Evolutionary conservation across 768 basidiomycete species (phyloP), one percentile per base, ranked within the genome.

Genomic region (Cystobasidium ongulense): DNA sequence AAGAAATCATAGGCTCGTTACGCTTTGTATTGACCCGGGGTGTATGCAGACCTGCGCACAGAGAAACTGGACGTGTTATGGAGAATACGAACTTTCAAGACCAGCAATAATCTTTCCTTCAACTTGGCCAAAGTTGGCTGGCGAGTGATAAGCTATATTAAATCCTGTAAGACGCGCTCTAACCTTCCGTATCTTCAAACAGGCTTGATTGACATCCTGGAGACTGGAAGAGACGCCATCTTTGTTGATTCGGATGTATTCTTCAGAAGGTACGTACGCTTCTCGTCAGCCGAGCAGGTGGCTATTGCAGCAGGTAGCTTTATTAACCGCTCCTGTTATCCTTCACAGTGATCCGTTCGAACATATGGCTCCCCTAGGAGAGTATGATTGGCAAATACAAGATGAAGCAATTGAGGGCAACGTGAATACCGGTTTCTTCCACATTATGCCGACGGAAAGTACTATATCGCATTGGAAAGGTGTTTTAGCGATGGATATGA

Each of bases 401-500:
- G 65, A 67, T 41, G 65, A 67, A 52, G 43, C 65, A 29, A 52
- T 67, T 21, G 65, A 53, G n/a, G 65, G 65, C n/a, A 67, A 67
- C 33, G 65, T 67, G 4, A 67, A 67, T 50, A 67, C 65, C 13
- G 65, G 65, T 31, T 67, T 67, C 65, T 67, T 67, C 65, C 65
- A 67, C 23, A 67, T 67, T 8, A 67, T 53, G 65, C 46, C 65
- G 13, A 50, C 65, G 27, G 36, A 36, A 39, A 50, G 25, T n/a
- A 35, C 65, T 3, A 52, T 67, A 8, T 5, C 65, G 7, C 65
- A 67, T 41, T 67, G 65, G 65, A 46, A 53, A 67, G 65, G 65
- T 29, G 65, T 67, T 23, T 29, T 67, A 35, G 65, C 41, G 25
- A 67, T 50, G 50, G 65, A 67, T 29, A 46, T 67, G 50, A 36